A percentile compares a stretch with the other conserved stretches of the same genome.
These are phyloP conservation scores for Fusarium virguliforme DNA, from an alignment of 2,329 filamentous ascomycete species.

Conservation along the genomic window DNA sequence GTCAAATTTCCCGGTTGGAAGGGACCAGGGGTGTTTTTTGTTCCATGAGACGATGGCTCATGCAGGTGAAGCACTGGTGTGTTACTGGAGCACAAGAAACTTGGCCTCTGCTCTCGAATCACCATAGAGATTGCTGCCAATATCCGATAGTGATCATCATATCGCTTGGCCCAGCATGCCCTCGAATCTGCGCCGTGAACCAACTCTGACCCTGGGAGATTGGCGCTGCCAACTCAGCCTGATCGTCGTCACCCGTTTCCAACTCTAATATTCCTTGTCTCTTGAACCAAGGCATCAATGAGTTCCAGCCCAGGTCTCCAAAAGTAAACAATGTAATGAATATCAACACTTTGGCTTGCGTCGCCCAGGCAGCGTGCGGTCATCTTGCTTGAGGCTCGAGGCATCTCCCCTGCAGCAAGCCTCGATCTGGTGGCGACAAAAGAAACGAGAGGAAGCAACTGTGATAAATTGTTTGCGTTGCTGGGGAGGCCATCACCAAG, in stretches of 20 bases:
- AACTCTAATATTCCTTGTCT: constrained; percentile 26
- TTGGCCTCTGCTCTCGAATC: constrained; percentile 14
- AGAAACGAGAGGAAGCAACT: not conserved
- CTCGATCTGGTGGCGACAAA: constrained; percentile 9
- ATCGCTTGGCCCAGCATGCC: not conserved
- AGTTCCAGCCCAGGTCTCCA: not conserved
- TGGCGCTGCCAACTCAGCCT: constrained; percentile 40
- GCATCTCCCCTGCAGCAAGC: constrained; percentile 27
- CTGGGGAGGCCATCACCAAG: constrained; percentile 5
- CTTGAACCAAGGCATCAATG: constrained; percentile 28
- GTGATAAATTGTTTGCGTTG: not conserved
- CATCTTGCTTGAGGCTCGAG: constrained; percentile 22
- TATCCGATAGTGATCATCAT: constrained; percentile 22
- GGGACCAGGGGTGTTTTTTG: no score
- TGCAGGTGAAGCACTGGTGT: constrained; percentile 45
- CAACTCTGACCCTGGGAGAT: constrained; percentile 13
- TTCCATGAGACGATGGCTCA: constrained; percentile 32
- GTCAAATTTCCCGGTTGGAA: constrained; percentile 32
- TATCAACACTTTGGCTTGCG: constrained; percentile 18
- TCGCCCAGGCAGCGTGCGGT: constrained; percentile 28
- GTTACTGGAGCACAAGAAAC: no score
- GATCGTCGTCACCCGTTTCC: constrained; percentile 27
- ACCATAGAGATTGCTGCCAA: constrained; percentile 10
- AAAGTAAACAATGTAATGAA: constrained; percentile 24
- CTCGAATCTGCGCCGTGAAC: constrained; percentile 26